phyloP scores from a whole-genome alignment of 2,329 filamentous ascomycete genomes.

The Stachybotrys elegans region DNA sequence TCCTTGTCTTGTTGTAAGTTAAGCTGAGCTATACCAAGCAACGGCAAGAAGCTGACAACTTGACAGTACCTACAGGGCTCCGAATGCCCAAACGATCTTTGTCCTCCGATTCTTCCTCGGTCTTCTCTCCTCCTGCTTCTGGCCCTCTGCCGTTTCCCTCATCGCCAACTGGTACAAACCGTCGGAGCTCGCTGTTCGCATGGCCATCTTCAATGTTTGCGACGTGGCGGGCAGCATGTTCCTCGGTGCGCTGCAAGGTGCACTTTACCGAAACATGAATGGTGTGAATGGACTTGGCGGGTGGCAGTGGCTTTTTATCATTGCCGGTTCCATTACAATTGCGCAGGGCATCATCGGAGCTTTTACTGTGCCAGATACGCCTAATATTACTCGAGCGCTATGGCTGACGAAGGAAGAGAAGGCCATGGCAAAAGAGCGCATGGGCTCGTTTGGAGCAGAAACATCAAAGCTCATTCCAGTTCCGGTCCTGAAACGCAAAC shows the following conservation, averaged over 20 bases:
- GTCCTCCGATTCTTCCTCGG: constrained; percentile 40
- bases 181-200: constrained; percentile 31
- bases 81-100: constrained; percentile 30
- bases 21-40: neutral
- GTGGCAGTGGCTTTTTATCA: constrained; percentile 43
- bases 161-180: constrained; percentile 41
- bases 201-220: constrained; percentile 38
- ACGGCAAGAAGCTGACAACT: constrained; percentile 2
- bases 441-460: constrained; percentile 21
- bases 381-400: constrained; percentile 21
- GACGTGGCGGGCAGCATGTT: constrained; percentile 40
- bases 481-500: constrained; percentile 16
- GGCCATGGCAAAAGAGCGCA: constrained; percentile 17
- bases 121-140: constrained; percentile 30
- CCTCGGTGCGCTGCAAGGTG: constrained; percentile 37
- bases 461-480: constrained; percentile 21
- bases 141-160: constrained; percentile 30
- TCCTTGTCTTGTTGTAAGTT: constrained; percentile 19
- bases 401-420: constrained; percentile 23
- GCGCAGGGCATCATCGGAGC: constrained; percentile 32
- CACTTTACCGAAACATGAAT: constrained; percentile 35
- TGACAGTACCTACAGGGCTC: constrained; percentile 22
- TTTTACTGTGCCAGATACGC: constrained; percentile 30
- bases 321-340: constrained; percentile 38
- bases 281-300: constrained; percentile 32